phyloP scores from a whole-genome alignment of 306 rosid genomes.

The Prinsepia uniflora region DNA sequence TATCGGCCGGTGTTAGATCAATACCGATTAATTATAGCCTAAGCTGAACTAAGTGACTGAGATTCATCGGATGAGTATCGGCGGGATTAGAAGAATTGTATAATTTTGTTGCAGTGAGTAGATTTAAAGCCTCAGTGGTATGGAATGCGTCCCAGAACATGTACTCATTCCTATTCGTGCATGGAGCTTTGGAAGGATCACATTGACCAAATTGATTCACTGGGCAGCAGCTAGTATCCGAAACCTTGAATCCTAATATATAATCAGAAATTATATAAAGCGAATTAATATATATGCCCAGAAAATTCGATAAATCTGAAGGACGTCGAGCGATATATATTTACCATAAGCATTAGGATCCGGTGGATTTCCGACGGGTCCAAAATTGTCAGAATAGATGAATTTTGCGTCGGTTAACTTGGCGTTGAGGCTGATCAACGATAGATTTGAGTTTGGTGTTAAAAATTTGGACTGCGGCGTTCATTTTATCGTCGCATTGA shows the following conservation, averaged over 20 bases:
- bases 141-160: conserved; percentile 49
- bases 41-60: conserved; percentile 25
- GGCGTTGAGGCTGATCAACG: conserved; percentile 32
- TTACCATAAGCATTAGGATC: conserved; percentile 5
- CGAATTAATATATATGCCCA: background rate
- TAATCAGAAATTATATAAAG: background rate
- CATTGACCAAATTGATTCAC: conserved; percentile 32
- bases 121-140: conserved; percentile 37
- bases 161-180: conserved; percentile 40
- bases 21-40: background rate
- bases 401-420: conserved; percentile 34
- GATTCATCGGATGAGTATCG: conserved; percentile 36
- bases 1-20: too few species aligned
- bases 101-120: conserved; percentile 8
- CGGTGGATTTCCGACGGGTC: background rate
- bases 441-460: conserved; percentile 35
- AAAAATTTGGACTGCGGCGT: conserved; percentile 26
- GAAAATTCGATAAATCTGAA: too few species aligned
- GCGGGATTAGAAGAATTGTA: conserved; percentile 17
- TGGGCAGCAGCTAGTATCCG: conserved; percentile 32
- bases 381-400: conserved; percentile 22
- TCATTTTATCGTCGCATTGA: conserved; percentile 34
- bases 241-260: conserved; percentile 42
- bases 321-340: too few species aligned
- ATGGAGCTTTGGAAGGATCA: conserved; percentile 20